phyloP scores from a whole-genome alignment of 225 moss, liverwort and hornwort genomes.

The Thuidium tamariscinum region DNA sequence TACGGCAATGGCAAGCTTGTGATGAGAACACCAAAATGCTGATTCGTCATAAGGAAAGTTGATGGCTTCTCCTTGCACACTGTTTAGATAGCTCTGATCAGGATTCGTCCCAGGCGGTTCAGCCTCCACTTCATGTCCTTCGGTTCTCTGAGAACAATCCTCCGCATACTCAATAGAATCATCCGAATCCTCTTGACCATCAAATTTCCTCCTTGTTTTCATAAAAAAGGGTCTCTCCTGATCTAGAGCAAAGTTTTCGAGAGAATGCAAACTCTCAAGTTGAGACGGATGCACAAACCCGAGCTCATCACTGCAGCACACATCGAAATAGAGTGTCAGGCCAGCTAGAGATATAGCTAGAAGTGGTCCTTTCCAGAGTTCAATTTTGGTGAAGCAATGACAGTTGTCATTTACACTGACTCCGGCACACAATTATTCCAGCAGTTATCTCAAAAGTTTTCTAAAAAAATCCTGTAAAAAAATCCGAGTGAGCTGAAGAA shows the following conservation, averaged over 20 bases:
- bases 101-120: conserved; percentile 36
- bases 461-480: background rate
- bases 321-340: background rate
- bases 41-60: conserved; percentile 58
- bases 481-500: background rate
- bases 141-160: conserved; percentile 63
- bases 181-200: conserved; percentile 28
- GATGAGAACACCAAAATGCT: conserved; percentile 86
- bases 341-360: background rate
- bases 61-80: conserved; percentile 22
- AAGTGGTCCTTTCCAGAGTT: background rate
- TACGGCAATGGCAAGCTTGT: conserved; percentile 88
- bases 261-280: conserved; percentile 58
- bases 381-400: background rate
- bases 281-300: conserved; percentile 91
- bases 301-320: conserved; percentile 70
- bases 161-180: conserved; percentile 37
- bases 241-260: conserved; percentile 35
- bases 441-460: background rate
- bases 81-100: conserved; percentile 29
- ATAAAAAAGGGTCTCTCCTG: conserved; percentile 38
- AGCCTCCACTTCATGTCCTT: conserved; percentile 53
- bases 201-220: conserved; percentile 29
- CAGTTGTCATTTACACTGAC: background rate
- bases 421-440: background rate